A percentile compares a stretch with the other conserved stretches of the same genome.
Evolutionary conservation across 2,329 filamentous ascomycete genomes (phyloP).

Genomic region (Diaporthe ampelina): DNA sequence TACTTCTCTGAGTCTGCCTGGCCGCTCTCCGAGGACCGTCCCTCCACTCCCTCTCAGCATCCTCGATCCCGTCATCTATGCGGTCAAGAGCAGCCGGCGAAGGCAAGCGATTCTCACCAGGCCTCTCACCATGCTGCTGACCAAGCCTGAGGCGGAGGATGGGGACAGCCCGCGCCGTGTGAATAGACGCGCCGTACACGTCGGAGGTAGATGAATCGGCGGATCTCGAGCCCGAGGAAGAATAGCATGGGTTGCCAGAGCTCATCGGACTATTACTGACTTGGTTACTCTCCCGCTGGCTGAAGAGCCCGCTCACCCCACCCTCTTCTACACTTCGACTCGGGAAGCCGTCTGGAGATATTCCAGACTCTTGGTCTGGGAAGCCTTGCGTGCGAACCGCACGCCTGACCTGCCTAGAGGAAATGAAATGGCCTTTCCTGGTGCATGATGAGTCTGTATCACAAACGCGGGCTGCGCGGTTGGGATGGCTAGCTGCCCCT

Average conservation of each 20-base stretch:
- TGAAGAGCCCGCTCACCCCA: not conserved
- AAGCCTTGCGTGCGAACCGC: not conserved
- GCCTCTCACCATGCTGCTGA: not conserved
- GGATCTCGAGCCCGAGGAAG: not conserved
- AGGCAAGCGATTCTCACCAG: not conserved
- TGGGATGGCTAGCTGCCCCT: not conserved
- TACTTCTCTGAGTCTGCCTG: not conserved
- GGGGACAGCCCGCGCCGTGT: not conserved
- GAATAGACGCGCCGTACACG: not conserved
- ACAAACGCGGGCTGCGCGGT: not conserved
- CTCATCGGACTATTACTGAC: too few relatives aligned
- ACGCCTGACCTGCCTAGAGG: not conserved
- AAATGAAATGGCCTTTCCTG: not conserved
- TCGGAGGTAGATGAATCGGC: not conserved
- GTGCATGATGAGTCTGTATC: not conserved
- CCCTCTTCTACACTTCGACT: not conserved
- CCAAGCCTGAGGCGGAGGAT: not conserved
- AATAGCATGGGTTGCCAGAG: not conserved
- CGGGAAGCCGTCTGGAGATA: conserved; percentile 7
- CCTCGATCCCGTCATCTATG: not conserved
- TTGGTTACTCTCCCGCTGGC: not conserved
- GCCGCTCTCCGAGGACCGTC: not conserved
- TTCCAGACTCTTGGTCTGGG: not conserved
- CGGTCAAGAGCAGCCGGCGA: not conserved
- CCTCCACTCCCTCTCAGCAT: not conserved